Percentiles rank a stretch among this genome's conserved stretches.
Conservation (phyloP, 805 yeast genomes). For the Barnettozyma vustinii region DNA sequence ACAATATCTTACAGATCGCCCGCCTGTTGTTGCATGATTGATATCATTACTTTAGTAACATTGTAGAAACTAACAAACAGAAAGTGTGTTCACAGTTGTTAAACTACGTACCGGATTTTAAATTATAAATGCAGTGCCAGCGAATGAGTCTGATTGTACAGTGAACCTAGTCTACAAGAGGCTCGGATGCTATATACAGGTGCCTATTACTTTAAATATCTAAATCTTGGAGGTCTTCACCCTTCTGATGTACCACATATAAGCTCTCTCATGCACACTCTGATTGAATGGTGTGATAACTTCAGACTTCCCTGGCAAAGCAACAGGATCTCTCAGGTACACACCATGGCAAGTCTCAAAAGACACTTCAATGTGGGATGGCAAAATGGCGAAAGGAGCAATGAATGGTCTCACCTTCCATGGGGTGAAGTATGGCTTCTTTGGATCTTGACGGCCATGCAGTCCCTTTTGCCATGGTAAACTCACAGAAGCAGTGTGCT, state of each 20-base stretch:
- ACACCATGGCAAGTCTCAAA: slow-evolving; percentile 93
- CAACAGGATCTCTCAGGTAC: slow-evolving; percentile 94
- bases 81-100: too few species aligned
- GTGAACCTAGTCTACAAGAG: neutral
- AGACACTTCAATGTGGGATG: slow-evolving; percentile 86
- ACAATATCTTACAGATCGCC: too few species aligned
- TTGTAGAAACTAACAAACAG: too few species aligned
- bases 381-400: slow-evolving; percentile 88
- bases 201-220: neutral
- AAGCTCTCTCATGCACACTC: slow-evolving; percentile 86
- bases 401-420: slow-evolving; percentile 94
- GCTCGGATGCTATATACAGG: neutral
- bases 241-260: slow-evolving; percentile 84
- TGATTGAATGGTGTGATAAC: slow-evolving; percentile 85
- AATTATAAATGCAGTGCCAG: too few species aligned
- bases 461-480: slow-evolving; percentile 81
- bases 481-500: slow-evolving; percentile 42
- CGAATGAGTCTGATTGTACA: too few species aligned
- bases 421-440: slow-evolving; percentile 88
- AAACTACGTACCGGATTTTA: too few species aligned
- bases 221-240: slow-evolving; percentile 35
- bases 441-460: slow-evolving; percentile 74
- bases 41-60: too few species aligned
- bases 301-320: slow-evolving; percentile 95
- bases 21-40: too few species aligned